A percentile compares a stretch with the other conserved stretches of the same genome.
phyloP scores from a whole-genome alignment of 257 asterid species.

The Datura wrightii region DNA sequence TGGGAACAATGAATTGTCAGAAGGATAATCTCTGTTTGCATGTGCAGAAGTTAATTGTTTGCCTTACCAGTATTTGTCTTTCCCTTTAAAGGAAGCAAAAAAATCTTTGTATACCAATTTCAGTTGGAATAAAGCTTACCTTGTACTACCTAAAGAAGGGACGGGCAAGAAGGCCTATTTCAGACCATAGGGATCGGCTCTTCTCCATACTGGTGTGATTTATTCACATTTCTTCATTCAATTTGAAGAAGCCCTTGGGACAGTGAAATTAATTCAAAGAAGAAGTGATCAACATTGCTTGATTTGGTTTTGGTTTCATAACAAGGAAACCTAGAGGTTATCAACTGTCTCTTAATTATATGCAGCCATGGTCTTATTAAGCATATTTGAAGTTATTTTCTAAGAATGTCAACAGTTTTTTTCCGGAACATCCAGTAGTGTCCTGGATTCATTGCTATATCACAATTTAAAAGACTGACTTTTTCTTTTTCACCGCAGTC shows the following conservation, averaged over 20 bases:
- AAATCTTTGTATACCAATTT: slow-evolving; percentile 2
- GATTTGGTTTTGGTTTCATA: slow-evolving; percentile 15
- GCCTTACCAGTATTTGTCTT: neutral
- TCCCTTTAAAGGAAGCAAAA: neutral
- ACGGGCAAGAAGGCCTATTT: neutral
- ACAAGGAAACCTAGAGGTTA: slow-evolving; percentile 4
- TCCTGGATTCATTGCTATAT: neutral
- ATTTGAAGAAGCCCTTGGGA: slow-evolving; percentile 13
- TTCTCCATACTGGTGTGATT: neutral
- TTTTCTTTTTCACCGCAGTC: slow-evolving; percentile 5
- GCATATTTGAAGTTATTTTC: neutral
- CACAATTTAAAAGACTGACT: neutral
- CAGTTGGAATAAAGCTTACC: neutral
- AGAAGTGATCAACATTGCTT: neutral
- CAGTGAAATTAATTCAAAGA: neutral
- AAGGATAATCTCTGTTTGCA: neutral
- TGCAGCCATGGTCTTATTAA: neutral
- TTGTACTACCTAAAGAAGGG: slow-evolving; percentile 4
- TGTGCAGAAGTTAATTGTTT: neutral
- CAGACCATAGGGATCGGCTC: neutral
- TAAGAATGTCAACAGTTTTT: neutral
- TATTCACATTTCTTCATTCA: neutral
- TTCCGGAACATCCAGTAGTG: neutral
- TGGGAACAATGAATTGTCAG: neutral
- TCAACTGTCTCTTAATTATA: neutral